These are phyloP conservation scores for Aleurites moluccanus DNA, from an alignment of 441 rosid genomes.

Conservation along the genomic window DNA sequence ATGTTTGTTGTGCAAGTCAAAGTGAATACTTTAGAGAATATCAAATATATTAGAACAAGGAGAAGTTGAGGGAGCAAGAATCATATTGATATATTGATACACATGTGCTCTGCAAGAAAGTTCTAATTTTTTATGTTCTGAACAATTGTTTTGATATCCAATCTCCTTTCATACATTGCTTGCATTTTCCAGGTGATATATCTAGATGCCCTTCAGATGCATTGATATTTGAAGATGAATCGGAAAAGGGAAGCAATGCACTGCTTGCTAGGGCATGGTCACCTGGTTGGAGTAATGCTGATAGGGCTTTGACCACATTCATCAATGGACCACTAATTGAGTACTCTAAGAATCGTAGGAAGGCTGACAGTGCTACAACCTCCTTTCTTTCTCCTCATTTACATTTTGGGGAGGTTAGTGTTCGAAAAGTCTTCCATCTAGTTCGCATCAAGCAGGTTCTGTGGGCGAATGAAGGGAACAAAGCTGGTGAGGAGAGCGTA, in stretches of 20 bases:
- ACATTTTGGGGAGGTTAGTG: constrained; percentile 97
- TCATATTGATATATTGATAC: no score
- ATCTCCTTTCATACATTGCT: constrained; percentile 16
- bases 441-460: constrained; percentile 88
- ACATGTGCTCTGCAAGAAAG: neutral
- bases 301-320: constrained; percentile 85
- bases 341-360: constrained; percentile 81
- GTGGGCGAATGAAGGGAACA: constrained; percentile 97
- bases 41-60: neutral
- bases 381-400: constrained; percentile 93
- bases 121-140: neutral
- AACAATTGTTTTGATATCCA: neutral
- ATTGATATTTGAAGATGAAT: constrained; percentile 86
- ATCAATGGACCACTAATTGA: constrained; percentile 86
- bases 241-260: constrained; percentile 94
- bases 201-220: constrained; percentile 65
- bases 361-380: constrained; percentile 97
- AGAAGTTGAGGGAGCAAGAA: neutral
- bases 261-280: constrained; percentile 98
- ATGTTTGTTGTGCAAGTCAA: neutral
- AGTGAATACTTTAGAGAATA: neutral
- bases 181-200: constrained; percentile 60
- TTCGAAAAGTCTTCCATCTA: constrained; percentile 88
- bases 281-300: constrained; percentile 95
- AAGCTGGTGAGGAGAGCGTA: constrained; percentile 89